Conservation (phyloP, 257 asterid genomes). For the Scutellaria minor region DNA sequence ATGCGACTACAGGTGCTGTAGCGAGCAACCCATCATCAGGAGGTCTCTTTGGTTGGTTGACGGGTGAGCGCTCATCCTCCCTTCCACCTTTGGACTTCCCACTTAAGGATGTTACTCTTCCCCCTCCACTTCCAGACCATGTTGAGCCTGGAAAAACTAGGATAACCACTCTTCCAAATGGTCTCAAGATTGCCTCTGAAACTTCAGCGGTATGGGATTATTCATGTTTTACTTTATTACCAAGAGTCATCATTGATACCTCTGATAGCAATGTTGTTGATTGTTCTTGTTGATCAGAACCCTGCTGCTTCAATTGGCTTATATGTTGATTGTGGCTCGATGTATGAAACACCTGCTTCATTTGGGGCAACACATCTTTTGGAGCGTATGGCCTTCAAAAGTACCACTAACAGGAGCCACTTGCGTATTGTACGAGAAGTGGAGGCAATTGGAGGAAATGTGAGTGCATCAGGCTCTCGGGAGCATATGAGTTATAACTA, state of each 20-base stretch:
- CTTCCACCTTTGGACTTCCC: conserved; percentile 70
- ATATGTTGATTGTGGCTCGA: conserved; percentile 84
- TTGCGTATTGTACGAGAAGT: conserved; percentile 80
- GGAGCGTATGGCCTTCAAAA: conserved; percentile 93
- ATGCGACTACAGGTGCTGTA: conserved; percentile 62
- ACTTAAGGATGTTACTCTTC: conserved; percentile 54
- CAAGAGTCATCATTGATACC: not conserved
- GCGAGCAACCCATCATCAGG: conserved; percentile 64
- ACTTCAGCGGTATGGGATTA: conserved; percentile 61
- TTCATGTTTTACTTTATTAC: not conserved
- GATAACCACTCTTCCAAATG: conserved; percentile 72
- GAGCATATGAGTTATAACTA: conserved; percentile 79
- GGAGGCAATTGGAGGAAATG: conserved; percentile 89
- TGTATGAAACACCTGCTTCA: conserved; percentile 69
- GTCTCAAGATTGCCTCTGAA: conserved; percentile 76
- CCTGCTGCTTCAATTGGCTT: conserved; percentile 84
- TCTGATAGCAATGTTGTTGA: conserved; percentile 23
- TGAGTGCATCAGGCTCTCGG: conserved; percentile 66
- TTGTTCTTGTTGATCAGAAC: conserved; percentile 51
- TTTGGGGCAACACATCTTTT: conserved; percentile 78
- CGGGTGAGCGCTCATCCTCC: conserved; percentile 57
- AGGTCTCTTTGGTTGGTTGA: conserved; percentile 69
- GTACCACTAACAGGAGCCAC: conserved; percentile 75
- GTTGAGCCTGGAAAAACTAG: conserved; percentile 67
- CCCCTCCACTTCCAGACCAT: conserved; percentile 71